Conservation (phyloP, 805 yeast species). For the Jamesozyma lodderae region DNA sequence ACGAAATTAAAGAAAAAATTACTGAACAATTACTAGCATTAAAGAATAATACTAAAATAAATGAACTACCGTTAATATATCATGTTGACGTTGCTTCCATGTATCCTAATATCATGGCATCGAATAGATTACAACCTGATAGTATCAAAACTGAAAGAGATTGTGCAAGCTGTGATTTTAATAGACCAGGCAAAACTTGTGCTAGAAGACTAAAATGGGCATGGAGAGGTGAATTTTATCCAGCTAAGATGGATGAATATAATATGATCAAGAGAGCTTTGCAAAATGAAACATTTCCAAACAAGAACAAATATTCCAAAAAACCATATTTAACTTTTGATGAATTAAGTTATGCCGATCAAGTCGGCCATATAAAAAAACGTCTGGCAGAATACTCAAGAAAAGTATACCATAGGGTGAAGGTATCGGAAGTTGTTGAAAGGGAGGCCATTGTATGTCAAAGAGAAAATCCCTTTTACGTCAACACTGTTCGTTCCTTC, state of each 20-base stretch:
- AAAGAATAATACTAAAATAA: conserved; percentile 51
- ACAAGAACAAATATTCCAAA: conserved; percentile 44
- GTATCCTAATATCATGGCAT: conserved; percentile 98
- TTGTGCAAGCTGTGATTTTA: conserved; percentile 96
- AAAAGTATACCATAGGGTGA: conserved; percentile 74
- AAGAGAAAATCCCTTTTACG: conserved; percentile 94
- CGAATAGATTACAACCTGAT: conserved; percentile 95
- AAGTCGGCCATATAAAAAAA: conserved; percentile 64
- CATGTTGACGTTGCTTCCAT: conserved; percentile 99
- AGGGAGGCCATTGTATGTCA: conserved; percentile 94
- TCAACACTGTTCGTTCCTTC: conserved; percentile 85
- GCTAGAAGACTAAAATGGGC: conserved; percentile 91
- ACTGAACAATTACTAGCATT: conserved; percentile 47
- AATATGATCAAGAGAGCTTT: conserved; percentile 79
- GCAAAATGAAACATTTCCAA: conserved; percentile 69
- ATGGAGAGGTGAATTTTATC: conserved; percentile 95
- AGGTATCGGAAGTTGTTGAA: conserved; percentile 73
- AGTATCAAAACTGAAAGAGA: conserved; percentile 92
- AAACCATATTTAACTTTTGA: conserved; percentile 58
- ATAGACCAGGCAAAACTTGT: conserved; percentile 88
- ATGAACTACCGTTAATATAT: conserved; percentile 79
- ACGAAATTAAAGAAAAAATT: conserved; percentile 60
- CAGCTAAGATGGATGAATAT: conserved; percentile 87
- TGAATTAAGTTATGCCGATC: conserved; percentile 68
- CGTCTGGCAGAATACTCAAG: conserved; percentile 76